Evolutionary conservation across 2,329 filamentous ascomycete genomes (phyloP), one percentile per base, ranked within the genome.

Genomic region (Colletotrichum eleusines): DNA sequence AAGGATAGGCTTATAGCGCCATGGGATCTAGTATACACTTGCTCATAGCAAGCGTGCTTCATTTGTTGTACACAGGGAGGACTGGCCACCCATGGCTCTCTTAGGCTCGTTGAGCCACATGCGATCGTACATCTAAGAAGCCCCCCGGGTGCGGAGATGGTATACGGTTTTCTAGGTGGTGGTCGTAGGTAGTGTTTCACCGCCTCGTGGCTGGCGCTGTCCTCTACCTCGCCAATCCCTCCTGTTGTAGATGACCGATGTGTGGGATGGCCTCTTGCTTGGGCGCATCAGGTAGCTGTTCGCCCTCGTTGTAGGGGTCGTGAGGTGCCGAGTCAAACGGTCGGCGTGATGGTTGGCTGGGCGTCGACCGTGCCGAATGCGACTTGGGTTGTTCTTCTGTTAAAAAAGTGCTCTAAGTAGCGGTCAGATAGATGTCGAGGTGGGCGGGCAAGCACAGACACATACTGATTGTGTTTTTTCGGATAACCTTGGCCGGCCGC

Each of bases 161-260:
- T 23, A 18, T 42, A n/a, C 7, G n/a, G 9, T 8, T 23, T 20
- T 61, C 18, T 8, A 31, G 28, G 14, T 28, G 40, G 26, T 28
- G 12, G 48, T 51, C n/a, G 48, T n/a, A 16, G 16, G 9, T 12
- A 5, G 18, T 26, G 18, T 31, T 26, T 42, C 23, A 9, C 8
- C n/a, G 46, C 33, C 7, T 28, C 35, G 18, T 8, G 8, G n/a
- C 9, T 9, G 26, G 44, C 12, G 23, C 35, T 12, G 6, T 20
- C 40, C 12, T 26, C 66, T 72, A 72, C 38, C 66, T 63, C 42
- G 69, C 69, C 26, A 72, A 50, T 20, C 66, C 69, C 23, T 72
- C 66, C 46, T 61, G 69, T 44, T 67, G 69, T 42, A 70, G 50
- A 50, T 65, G 69, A 46, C 54, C 38, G 35, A 70, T 70, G 26